phyloP scores from a whole-genome alignment of 2,329 filamentous ascomycete species.

The Penicillium paneum region DNA sequence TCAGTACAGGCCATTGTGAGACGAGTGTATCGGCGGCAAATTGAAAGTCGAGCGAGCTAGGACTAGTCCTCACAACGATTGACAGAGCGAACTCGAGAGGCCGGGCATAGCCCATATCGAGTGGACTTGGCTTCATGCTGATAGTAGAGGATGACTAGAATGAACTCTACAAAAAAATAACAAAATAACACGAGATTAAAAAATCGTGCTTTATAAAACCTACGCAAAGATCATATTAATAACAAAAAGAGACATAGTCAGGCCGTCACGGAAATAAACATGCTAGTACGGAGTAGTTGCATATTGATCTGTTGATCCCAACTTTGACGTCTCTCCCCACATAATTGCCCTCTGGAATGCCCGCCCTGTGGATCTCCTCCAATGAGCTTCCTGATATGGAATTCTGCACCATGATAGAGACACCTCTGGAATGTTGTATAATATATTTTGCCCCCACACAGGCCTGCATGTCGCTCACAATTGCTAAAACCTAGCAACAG shows the following conservation, averaged over 20 bases:
- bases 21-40: conserved; percentile 9
- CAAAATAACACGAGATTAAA: neutral
- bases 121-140: conserved; percentile 3
- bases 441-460: neutral
- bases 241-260: neutral
- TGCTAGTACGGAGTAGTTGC: neutral
- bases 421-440: neutral
- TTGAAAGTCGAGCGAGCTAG: conserved; percentile 8
- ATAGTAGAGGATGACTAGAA: neutral
- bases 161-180: neutral
- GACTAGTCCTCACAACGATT: conserved; percentile 1
- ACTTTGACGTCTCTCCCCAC: neutral
- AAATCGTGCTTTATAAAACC: neutral
- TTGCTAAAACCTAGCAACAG: neutral
- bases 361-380: neutral
- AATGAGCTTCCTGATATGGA: neutral
- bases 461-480: neutral
- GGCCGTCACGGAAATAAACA: neutral
- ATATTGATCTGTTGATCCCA: neutral
- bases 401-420: neutral
- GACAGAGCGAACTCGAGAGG: conserved; percentile 5
- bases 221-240: neutral
- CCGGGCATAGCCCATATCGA: conserved; percentile 8
- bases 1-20: conserved; percentile 8
- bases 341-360: conserved; percentile 6